Evolutionary conservation across 371 early-diverging fungal species (phyloP).

Genomic region (Mortierella sp.): DNA sequence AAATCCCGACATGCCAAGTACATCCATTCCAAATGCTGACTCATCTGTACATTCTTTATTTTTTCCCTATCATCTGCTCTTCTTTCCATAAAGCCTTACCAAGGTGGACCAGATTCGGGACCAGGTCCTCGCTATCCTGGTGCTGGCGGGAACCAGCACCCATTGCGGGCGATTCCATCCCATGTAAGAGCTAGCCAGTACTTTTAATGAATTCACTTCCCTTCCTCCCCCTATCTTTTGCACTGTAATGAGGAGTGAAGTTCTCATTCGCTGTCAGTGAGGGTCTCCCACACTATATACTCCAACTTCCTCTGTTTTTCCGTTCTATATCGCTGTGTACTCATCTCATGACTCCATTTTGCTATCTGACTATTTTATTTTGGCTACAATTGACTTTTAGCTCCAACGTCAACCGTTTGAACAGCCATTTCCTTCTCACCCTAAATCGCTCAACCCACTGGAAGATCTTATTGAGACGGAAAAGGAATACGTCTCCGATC

Average conservation of each 20-base stretch:
- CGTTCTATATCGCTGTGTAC: neutral
- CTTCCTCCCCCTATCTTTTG: no score
- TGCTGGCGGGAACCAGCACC: constrained; percentile 35
- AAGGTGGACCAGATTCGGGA: constrained; percentile 22
- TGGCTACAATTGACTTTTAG: constrained; percentile 11
- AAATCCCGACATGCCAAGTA: neutral
- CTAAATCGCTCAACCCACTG: constrained; percentile 46
- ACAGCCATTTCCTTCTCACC: constrained; percentile 39
- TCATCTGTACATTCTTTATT: neutral
- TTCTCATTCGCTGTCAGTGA: neutral
- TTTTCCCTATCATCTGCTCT: neutral
- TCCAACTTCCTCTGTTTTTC: neutral
- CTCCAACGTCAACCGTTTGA: constrained; percentile 51
- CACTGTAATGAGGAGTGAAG: neutral
- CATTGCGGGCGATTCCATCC: constrained; percentile 37
- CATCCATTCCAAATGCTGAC: neutral
- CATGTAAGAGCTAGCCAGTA: constrained; percentile 32
- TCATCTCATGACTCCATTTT: neutral
- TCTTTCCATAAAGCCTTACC: constrained; percentile 4
- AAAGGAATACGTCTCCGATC: constrained; percentile 52
- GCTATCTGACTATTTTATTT: neutral
- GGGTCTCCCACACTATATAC: no score
- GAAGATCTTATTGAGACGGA: constrained; percentile 54
- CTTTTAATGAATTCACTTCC: neutral
- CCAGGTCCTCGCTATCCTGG: constrained; percentile 27